phyloP scores from a whole-genome alignment of 140 eudicot genomes.

The Senecio squalidus region DNA sequence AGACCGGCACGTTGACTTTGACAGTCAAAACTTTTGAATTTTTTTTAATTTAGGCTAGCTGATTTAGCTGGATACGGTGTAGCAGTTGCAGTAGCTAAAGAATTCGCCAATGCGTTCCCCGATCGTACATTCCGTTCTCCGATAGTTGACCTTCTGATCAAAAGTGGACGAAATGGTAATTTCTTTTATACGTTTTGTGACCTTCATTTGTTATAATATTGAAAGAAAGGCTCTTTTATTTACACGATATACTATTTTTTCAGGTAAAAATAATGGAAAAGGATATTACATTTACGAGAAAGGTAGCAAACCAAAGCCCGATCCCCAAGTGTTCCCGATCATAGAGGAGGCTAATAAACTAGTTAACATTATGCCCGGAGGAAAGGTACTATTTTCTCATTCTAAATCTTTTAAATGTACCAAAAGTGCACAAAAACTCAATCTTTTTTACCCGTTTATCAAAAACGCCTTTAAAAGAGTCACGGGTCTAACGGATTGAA shows the following conservation, averaged over 20 bases:
- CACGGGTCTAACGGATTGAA: no score
- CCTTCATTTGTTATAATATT: slow-evolving; percentile 6
- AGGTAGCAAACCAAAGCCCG: slow-evolving; percentile 96
- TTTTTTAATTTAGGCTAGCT: slow-evolving; percentile 59
- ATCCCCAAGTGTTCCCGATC: slow-evolving; percentile 63
- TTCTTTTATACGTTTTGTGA: not conserved
- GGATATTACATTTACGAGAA: slow-evolving; percentile 83
- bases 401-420: no score
- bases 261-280: slow-evolving; percentile 92
- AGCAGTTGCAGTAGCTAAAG: slow-evolving; percentile 59
- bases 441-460: no score
- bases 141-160: slow-evolving; percentile 57
- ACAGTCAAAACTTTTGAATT: no score
- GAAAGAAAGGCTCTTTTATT: slow-evolving; percentile 8
- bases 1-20: slow-evolving; percentile 2
- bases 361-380: slow-evolving; percentile 65
- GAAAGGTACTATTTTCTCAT: slow-evolving; percentile 52
- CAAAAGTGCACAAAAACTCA: no score
- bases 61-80: slow-evolving; percentile 95
- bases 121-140: slow-evolving; percentile 76
- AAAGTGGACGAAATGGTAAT: slow-evolving; percentile 86
- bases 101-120: slow-evolving; percentile 53
- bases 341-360: slow-evolving; percentile 66
- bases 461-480: no score
- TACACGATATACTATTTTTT: slow-evolving; percentile 16